Evolutionary conservation across 768 basidiomycete genomes (phyloP).

Genomic region (Mycena haematopus): DNA sequence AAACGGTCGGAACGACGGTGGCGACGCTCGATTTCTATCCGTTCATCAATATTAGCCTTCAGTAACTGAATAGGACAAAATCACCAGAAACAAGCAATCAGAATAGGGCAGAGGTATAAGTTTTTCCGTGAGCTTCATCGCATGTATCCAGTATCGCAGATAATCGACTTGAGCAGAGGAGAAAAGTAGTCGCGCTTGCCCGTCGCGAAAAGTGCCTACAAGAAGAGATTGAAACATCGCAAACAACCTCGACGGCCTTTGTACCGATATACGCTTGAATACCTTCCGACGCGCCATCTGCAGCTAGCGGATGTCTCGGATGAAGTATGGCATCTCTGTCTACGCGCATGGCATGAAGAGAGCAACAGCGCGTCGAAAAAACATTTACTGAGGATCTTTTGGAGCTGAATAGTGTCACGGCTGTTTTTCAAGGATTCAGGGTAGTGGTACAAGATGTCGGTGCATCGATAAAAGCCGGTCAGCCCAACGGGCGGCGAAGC

Average conservation of each 20-base stretch:
- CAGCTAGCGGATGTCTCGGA: conserved; percentile 32
- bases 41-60: too few relatives aligned
- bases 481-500: neutral
- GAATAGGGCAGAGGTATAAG: conserved; percentile 61
- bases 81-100: conserved; percentile 55
- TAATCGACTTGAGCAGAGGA: conserved; percentile 70
- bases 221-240: too few relatives aligned
- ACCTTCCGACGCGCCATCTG: conserved; percentile 21
- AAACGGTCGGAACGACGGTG: conserved; percentile 51
- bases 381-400: conserved; percentile 27
- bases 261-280: conserved; percentile 25
- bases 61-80: neutral
- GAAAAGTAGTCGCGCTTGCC: conserved; percentile 62
- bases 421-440: conserved; percentile 15
- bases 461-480: conserved; percentile 14
- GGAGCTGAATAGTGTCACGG: conserved; percentile 24
- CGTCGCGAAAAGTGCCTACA: conserved; percentile 57
- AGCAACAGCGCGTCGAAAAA: neutral
- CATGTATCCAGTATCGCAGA: conserved; percentile 62
- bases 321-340: conserved; percentile 25
- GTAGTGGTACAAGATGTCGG: conserved; percentile 23
- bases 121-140: conserved; percentile 44
- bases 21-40: conserved; percentile 41
- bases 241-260: too few relatives aligned
- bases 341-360: conserved; percentile 7